These are phyloP conservation scores for Sporodiniella umbellata DNA, from an alignment of 371 early-diverging fungal species.

Conservation along the genomic window DNA sequence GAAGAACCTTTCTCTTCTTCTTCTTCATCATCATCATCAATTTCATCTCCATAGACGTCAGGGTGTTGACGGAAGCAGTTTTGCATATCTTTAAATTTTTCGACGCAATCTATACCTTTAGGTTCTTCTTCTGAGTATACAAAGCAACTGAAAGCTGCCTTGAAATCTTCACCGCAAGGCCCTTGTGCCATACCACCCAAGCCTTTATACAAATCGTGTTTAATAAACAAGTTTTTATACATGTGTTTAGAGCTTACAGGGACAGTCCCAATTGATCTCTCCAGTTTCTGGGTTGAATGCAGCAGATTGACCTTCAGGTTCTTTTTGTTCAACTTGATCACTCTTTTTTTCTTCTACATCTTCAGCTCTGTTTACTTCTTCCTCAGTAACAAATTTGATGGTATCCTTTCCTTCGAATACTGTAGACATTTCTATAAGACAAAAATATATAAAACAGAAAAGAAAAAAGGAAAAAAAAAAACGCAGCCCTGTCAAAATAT, in stretches of 20 bases:
- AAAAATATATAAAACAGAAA: background rate
- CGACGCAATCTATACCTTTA: slow-evolving; percentile 86
- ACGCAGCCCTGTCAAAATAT: background rate
- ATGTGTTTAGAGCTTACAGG: slow-evolving; percentile 61
- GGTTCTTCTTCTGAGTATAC: slow-evolving; percentile 85
- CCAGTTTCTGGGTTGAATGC: slow-evolving; percentile 78
- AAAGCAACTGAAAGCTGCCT: slow-evolving; percentile 96
- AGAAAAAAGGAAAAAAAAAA: background rate
- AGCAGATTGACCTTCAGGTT: slow-evolving; percentile 35
- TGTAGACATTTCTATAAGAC: slow-evolving; percentile 7
- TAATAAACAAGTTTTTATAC: background rate
- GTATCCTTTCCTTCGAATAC: slow-evolving; percentile 31
- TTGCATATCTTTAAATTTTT: slow-evolving; percentile 82
- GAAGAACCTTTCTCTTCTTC: slow-evolving; percentile 27
- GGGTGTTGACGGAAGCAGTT: slow-evolving; percentile 81
- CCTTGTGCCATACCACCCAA: slow-evolving; percentile 93
- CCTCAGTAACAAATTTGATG: slow-evolving; percentile 36
- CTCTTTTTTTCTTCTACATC: slow-evolving; percentile 28
- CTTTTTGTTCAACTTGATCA: slow-evolving; percentile 14
- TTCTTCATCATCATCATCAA: slow-evolving; percentile 58
- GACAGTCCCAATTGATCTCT: slow-evolving; percentile 99
- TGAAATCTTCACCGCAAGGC: slow-evolving; percentile 95
- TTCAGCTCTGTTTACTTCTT: slow-evolving; percentile 32
- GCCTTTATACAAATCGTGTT: slow-evolving; percentile 19
- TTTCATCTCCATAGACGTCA: slow-evolving; percentile 71